These are phyloP conservation scores for Talaromyces albobiverticillius DNA, from an alignment of 2,329 filamentous ascomycete species.

Conservation along the genomic window DNA sequence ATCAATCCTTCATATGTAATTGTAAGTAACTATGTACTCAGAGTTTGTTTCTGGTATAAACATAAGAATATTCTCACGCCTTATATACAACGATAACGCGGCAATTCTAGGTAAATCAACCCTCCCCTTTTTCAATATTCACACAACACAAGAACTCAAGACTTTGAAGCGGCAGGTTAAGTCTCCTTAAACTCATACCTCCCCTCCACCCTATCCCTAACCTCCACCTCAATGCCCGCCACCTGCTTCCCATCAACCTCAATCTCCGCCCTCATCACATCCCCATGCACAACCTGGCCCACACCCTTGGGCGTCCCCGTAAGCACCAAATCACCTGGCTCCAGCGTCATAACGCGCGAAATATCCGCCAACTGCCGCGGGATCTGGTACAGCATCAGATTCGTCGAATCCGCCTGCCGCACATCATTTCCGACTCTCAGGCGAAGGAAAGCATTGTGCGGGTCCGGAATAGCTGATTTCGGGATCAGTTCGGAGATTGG, in stretches of 20 bases:
- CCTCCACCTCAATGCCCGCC: slow-evolving; percentile 75
- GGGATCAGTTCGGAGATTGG: slow-evolving; percentile 79
- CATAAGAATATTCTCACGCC: neutral
- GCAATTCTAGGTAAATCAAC: too few species aligned
- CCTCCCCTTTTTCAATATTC: too few species aligned
- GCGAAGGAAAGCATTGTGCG: slow-evolving; percentile 83
- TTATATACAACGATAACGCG: neutral
- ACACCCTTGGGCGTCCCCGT: slow-evolving; percentile 98
- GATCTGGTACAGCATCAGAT: slow-evolving; percentile 89
- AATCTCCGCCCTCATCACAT: slow-evolving; percentile 82
- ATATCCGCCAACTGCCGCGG: slow-evolving; percentile 87
- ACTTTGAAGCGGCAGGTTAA: too few species aligned
- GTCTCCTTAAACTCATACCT: slow-evolving; percentile 76
- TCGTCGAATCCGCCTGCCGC: slow-evolving; percentile 83
- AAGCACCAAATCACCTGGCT: slow-evolving; percentile 86
- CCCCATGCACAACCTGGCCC: slow-evolving; percentile 77
- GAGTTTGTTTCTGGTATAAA: too few species aligned
- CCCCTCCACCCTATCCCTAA: slow-evolving; percentile 71
- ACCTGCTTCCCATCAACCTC: slow-evolving; percentile 77
- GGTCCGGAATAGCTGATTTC: slow-evolving; percentile 77
- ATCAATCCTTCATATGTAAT: too few species aligned
- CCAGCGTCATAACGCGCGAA: slow-evolving; percentile 88
- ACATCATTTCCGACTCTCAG: slow-evolving; percentile 76
- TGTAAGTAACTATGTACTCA: too few species aligned
- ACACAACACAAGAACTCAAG: too few species aligned